Conservation (phyloP, 345 rosid species). For the Geranium brycei region DNA sequence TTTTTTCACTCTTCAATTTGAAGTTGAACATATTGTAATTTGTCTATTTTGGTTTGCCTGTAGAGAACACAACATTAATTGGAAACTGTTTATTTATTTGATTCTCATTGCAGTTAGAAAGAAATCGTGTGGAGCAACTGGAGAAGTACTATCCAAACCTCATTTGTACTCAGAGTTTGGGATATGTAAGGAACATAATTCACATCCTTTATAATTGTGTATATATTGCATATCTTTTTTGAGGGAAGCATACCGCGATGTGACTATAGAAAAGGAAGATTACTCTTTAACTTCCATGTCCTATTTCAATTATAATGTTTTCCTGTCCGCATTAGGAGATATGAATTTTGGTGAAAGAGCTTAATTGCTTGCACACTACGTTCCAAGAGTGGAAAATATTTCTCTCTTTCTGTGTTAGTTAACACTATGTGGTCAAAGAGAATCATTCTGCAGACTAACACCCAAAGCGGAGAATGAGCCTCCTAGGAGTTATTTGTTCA, state of each 20-base stretch:
- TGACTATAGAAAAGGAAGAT: background rate
- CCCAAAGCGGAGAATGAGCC: background rate
- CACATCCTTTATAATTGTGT: constrained; percentile 1
- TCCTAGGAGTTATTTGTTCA: background rate
- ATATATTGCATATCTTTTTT: background rate
- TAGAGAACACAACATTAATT: background rate
- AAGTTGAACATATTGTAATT: background rate
- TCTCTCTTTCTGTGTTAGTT: too few relatives aligned
- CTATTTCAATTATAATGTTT: background rate
- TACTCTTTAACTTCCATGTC: background rate
- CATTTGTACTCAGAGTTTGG: constrained; percentile 63
- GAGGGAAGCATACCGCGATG: background rate
- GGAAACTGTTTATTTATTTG: background rate
- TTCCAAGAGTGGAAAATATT: background rate
- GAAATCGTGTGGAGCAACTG: constrained; percentile 48
- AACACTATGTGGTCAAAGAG: background rate
- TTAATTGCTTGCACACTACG: background rate
- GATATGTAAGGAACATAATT: constrained; percentile 46
- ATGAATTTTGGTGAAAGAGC: background rate
- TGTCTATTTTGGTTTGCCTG: background rate
- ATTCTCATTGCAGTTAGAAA: constrained; percentile 46
- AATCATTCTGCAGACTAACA: background rate
- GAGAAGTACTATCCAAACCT: constrained; percentile 74
- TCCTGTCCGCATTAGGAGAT: background rate
- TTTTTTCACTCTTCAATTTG: background rate